Percentiles rank a stretch among this genome's conserved stretches.
Conservation (phyloP, 2,329 filamentous ascomycete species). For the Xylariaceae sp. region DNA sequence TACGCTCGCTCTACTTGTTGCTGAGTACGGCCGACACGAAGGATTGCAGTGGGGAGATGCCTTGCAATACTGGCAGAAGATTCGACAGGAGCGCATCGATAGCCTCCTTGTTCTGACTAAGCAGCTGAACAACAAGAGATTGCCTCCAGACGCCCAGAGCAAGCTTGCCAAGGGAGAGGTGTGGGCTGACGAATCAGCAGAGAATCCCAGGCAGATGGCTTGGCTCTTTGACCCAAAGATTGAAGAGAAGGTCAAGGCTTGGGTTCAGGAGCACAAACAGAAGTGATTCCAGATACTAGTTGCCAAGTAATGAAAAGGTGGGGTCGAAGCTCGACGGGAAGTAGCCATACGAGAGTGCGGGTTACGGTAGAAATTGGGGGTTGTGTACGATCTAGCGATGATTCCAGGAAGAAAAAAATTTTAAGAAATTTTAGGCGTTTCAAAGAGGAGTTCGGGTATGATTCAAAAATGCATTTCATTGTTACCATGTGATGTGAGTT, state of each 20-base stretch:
- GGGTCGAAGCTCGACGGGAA: too few species aligned
- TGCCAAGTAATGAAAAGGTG: too few species aligned
- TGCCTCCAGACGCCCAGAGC: constrained; percentile 25
- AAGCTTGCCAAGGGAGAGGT: constrained; percentile 13
- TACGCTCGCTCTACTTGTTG: constrained; percentile 17
- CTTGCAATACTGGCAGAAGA: constrained; percentile 23
- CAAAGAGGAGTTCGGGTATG: too few species aligned
- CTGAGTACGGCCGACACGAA: constrained; percentile 2
- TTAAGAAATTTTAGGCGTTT: too few species aligned
- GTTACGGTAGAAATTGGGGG: too few species aligned
- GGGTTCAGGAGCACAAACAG: neutral
- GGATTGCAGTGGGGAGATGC: constrained; percentile 14
- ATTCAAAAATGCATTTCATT: too few species aligned
- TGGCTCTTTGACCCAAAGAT: constrained; percentile 20
- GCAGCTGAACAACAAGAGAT: constrained; percentile 20
- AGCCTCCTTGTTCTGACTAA: constrained; percentile 17
- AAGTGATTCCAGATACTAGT: too few species aligned
- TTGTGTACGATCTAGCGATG: too few species aligned
- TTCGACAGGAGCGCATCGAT: constrained; percentile 23
- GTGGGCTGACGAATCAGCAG: constrained; percentile 19
- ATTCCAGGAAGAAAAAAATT: too few species aligned
- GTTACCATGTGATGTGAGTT: too few species aligned
- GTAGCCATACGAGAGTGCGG: too few species aligned
- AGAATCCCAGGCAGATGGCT: constrained; percentile 22
- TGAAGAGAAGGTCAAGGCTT: constrained; percentile 14